phyloP scores from a whole-genome alignment of 352 stramenopile genomes.

The Pythium guiyangense region DNA sequence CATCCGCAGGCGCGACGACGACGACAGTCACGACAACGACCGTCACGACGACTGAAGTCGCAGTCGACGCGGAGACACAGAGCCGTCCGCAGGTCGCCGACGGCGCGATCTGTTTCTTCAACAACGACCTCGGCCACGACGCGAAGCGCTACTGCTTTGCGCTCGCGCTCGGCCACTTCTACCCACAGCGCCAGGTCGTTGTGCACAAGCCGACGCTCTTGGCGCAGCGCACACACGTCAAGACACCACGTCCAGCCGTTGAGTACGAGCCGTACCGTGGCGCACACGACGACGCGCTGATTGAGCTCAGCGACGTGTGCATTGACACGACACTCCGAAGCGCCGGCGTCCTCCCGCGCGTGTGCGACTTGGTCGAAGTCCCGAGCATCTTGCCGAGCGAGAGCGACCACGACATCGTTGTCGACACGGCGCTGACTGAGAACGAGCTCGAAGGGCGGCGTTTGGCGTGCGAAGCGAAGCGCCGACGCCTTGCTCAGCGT shows the following conservation, averaged over 20 bases:
- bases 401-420: neutral
- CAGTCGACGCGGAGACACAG: neutral
- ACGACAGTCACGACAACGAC: neutral
- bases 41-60: neutral
- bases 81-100: slow-evolving; percentile 49
- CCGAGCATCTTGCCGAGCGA: slow-evolving; percentile 16
- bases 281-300: slow-evolving; percentile 29
- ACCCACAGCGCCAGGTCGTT: slow-evolving; percentile 39
- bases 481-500: slow-evolving; percentile 30
- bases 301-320: slow-evolving; percentile 49
- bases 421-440: slow-evolving; percentile 16
- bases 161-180: slow-evolving; percentile 51
- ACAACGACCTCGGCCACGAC: slow-evolving; percentile 37
- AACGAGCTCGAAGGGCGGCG: slow-evolving; percentile 57
- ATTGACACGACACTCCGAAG: slow-evolving; percentile 56
- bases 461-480: slow-evolving; percentile 62
- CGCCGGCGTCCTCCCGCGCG: slow-evolving; percentile 31
- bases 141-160: slow-evolving; percentile 70
- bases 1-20: no score
- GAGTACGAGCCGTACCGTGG: slow-evolving; percentile 50
- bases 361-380: slow-evolving; percentile 49
- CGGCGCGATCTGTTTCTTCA: slow-evolving; percentile 65
- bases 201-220: slow-evolving; percentile 35
- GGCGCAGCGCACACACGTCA: slow-evolving; percentile 23
- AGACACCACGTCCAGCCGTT: slow-evolving; percentile 20